Conservation (phyloP, 345 rosid genomes). For the Boechera retrofracta region DNA sequence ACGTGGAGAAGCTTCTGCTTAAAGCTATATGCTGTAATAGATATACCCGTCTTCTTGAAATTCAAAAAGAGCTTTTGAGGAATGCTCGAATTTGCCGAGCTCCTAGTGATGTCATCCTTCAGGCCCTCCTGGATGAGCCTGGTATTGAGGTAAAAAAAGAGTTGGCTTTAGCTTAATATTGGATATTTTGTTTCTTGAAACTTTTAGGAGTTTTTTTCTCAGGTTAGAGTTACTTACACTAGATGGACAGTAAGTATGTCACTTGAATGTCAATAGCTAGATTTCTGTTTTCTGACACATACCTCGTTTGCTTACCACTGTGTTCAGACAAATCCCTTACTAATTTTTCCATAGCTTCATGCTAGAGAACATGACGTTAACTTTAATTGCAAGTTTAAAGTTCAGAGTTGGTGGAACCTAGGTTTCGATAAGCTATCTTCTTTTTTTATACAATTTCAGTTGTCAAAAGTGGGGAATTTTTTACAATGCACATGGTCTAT, state of each 20-base stretch:
- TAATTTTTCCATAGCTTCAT: neutral
- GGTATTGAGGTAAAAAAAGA: constrained; percentile 51
- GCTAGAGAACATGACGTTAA: constrained; percentile 14
- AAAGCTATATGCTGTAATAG: constrained; percentile 90
- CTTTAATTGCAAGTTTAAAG: neutral
- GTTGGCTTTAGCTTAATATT: constrained; percentile 47
- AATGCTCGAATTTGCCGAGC: constrained; percentile 68
- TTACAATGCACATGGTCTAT: neutral
- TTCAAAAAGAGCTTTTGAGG: constrained; percentile 84
- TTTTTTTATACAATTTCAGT: neutral
- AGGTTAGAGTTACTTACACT: neutral
- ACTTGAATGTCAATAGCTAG: constrained; percentile 3
- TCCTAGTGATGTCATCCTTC: constrained; percentile 72
- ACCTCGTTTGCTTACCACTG: neutral
- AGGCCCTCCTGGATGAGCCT: constrained; percentile 58
- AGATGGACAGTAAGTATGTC: constrained; percentile 7
- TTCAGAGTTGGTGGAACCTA: constrained; percentile 21
- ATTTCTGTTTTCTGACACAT: constrained; percentile 10
- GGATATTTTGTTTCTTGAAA: constrained; percentile 16
- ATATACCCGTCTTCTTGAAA: constrained; percentile 91
- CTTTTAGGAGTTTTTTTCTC: neutral
- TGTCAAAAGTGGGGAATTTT: neutral
- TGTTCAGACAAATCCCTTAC: constrained; percentile 12
- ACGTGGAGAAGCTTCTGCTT: constrained; percentile 84
- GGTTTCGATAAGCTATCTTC: constrained; percentile 1